Evolutionary conservation across 495 filamentous ascomycete species (phyloP), one percentile per base, ranked within the genome.

Genomic region (Neurospora hispaniola): DNA sequence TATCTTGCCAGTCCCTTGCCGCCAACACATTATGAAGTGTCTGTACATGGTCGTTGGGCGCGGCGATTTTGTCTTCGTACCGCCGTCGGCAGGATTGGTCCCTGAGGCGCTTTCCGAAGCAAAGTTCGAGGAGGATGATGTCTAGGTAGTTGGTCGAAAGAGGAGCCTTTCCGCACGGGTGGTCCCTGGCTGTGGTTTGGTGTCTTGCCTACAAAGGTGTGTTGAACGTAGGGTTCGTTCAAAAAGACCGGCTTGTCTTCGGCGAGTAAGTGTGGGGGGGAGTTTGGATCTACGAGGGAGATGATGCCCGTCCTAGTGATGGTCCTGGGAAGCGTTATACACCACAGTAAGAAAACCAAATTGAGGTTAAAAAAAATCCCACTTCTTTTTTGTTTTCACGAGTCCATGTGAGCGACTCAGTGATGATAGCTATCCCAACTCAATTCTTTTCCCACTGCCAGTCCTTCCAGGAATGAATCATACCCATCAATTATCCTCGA

Each of bases 81-180:
- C 41, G 42, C 3, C 73, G 69, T 1, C 81, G 73, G 69, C 70
- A 48, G 1, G 72, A 39, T 39, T 79, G 70, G 5, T 72, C 70
- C 23, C 23, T 35, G 2, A 84, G 73, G 3, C 73, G 40, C 4
- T 43, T 71, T 16, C 80, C 79, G 69, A 83, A 84, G 62, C 80
- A 84, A 11, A 84, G 79, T 71, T 84, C 79, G 1, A 84, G 74
- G n/a, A 84, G 77, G n/a, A 79, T 48, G 35, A 84, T 82, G 23
- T 69, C 72, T 27, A 73, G 69, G 27, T 27, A 27, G 27, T 6
- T 71, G 42, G 12, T 73, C 69, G 1, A 73, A 69, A 5, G 62
- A 41, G 2, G 69, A 23, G 4, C 43, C 42, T 20, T 62, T 31
- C n/a, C 4, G 8, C 10, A 46, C 8, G 12, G 12, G 42, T 4